Evolutionary conservation across 345 rosid species (phyloP), one percentile per base, ranked within the genome.

Genomic region (Trapa incisa): DNA sequence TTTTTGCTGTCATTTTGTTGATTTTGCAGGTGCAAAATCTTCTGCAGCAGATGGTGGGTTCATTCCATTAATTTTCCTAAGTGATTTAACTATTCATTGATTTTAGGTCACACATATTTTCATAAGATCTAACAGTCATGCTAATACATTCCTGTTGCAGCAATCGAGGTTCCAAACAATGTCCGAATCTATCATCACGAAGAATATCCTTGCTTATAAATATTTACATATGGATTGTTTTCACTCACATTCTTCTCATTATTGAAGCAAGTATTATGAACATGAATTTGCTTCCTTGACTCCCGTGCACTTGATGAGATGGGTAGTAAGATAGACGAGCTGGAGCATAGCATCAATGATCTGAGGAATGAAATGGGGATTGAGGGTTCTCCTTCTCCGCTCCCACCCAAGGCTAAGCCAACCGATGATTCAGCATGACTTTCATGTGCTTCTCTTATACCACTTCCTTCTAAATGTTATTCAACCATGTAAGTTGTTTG

Each of bases 111-210:
- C 35, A 32, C 37, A 32, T 58, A 58, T 16, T 12, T 32, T 58
- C 37, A 58, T 14, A 32, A 58, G 63, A 58, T 58, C 14, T 58
- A 35, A 35, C 37, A 10, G 32, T 32, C 63, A 32, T 32, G 16
- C 63, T 35, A 2, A n/a, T 54, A 11, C 38, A 32, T 58, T 6
- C 32, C 32, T 35, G 63, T 77, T 74, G 77, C 86, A 86, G 95
- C 95, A 88, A 77, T 68, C 79, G 50, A 84, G 91, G 81, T 88
- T 88, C 68, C 95, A 88, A 67, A 82, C 89, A 33, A 88, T 88
- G 95, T 84, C 95, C 2, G 91, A 81, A 61, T 80, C 89, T 81
- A 83, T 88, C 65, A 80, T 88, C 50, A 72, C 83, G n/a, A 82
- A 88, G 82, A 83, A 89, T 85, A 84, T 86, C 89, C 89, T 82